Base-by-base conservation (phyloP, 2,329 filamentous ascomycete species). In the Colletotrichum tabaci region DNA sequence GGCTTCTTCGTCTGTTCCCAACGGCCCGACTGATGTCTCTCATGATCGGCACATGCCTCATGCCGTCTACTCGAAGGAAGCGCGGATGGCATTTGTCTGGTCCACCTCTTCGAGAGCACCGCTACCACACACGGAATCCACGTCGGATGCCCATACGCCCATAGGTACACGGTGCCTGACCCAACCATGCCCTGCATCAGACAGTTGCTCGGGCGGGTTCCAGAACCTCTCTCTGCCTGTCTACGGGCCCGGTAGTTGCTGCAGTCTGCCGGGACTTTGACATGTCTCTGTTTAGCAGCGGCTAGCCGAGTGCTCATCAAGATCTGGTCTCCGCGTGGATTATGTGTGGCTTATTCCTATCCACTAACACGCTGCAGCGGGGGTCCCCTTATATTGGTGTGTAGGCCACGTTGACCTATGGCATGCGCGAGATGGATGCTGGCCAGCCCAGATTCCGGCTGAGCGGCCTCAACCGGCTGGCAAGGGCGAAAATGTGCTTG, bases 391-490 rank as follows among this genome's bases (percentile, higher is more conserved):
- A 16, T 35, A 35, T 58, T n/a, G 50, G 23, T 57, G 62, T 46
- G 38, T 40, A 46, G 52, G 44, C 16, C 26, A 44, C 5, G 30
- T 16, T 3, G 23, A 21, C 60, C 65, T 64, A 61, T 66, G 47
- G 66, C 46, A 35, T 57, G 44, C 30, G 6, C 12, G 21, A 44
- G 5, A 38, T 3, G 42, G 38, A 3, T 21, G 4, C 21, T 42
- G 15, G 44, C 42, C 10, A 52, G 66, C 66, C 67, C 61, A 71
- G 67, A 16, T 46, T 15, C 42, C 61, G 61, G 60, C 56, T 66
- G 66, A 72, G 44, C 67, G 70, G 61, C 44, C 50, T 56, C 44
- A 40, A 44, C 18, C 21, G 23, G 7, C 9, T 18, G 9, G 15
- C 9, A 30, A 21, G 38, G 2, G 30, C 30, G 8, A 9, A 2